Evolutionary conservation across 495 filamentous ascomycete species (phyloP), one percentile per base, ranked within the genome.

Genomic region (Talaromyces trachyspermus): DNA sequence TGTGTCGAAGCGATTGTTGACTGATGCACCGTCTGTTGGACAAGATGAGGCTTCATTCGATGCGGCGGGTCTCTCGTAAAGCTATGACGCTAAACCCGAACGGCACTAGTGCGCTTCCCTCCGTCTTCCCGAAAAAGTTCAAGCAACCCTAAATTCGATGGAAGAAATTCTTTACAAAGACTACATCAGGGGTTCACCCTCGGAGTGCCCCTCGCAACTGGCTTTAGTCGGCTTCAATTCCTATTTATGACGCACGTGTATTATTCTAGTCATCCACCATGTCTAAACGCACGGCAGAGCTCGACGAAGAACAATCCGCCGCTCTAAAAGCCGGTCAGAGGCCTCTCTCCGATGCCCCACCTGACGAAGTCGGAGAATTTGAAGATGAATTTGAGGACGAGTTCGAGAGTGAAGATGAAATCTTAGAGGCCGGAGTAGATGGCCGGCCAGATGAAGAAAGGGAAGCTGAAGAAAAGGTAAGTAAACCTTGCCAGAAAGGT

Each of bases 381-480:
- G 91, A 95, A 63, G 91, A 97, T 65, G 87, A 95, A 54, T 97
- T 84, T 51, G 91, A 95, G 64, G 91, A 96, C 56, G 91, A 97
- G 57, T 97, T 88, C 57, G 90, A 95, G 72, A 95, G 88, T 57
- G 91, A 95, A 54, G 89, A 95, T 59, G 91, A 97, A 68, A 85
- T 97, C 38, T 64, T 96, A 43, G 92, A 96, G 68, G 90, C 91
- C 22, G 92, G 89, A 43, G 88, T 94, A 12, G 90, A 98, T 53
- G 92, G 90, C 14, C 73, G 87, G 53, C 89, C 89, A 19, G 89
- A 95, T 66, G 86, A 81, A n/a, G 90, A 96, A 67, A 76, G 89
- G 33, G 88, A 95, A 57, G 86, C 85, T 14, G 89, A 95, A 56
- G 87, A 71, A 53, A 79, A 74, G 55, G 78, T 36, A 12, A 14